These are phyloP conservation scores for Debaryomyces sp. DNA, from an alignment of 1,139 yeast species.

Conservation along the genomic window DNA sequence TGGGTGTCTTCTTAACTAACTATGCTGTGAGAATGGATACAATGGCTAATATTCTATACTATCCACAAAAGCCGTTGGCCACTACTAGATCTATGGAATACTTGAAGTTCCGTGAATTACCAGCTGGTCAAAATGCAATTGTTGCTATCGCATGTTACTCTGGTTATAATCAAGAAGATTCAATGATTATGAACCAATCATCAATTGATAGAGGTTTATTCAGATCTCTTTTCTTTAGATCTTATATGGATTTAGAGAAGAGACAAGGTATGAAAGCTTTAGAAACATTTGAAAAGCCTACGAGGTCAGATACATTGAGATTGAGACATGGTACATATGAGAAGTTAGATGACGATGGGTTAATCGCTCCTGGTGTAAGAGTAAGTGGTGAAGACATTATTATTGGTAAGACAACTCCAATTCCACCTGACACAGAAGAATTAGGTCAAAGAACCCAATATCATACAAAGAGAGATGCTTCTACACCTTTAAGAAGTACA, in stretches of 20 bases:
- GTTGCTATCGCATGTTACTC: constrained; percentile 98
- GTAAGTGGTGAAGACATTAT: constrained; percentile 98
- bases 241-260: constrained; percentile 98
- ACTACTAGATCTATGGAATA: constrained; percentile 99
- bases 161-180: constrained; percentile 99
- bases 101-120: constrained; percentile 94
- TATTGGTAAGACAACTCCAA: constrained; percentile 98
- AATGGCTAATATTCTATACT: constrained; percentile 95
- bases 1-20: constrained; percentile 98
- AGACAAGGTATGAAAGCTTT: constrained; percentile 98
- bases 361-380: constrained; percentile 97
- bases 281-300: constrained; percentile 94
- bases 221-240: constrained; percentile 92
- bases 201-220: constrained; percentile 96
- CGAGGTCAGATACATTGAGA: constrained; percentile 89
- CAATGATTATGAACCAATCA: constrained; percentile 99
- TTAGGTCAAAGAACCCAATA: constrained; percentile 97
- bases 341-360: constrained; percentile 96
- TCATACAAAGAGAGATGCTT: constrained; percentile 98
- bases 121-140: constrained; percentile 98
- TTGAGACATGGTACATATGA: constrained; percentile 98
- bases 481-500: constrained; percentile 94
- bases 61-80: constrained; percentile 98
- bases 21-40: constrained; percentile 98
- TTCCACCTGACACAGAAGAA: constrained; percentile 97